Evolutionary conservation across 257 asterid species (phyloP).

Genomic region (Salvia hispanica): DNA sequence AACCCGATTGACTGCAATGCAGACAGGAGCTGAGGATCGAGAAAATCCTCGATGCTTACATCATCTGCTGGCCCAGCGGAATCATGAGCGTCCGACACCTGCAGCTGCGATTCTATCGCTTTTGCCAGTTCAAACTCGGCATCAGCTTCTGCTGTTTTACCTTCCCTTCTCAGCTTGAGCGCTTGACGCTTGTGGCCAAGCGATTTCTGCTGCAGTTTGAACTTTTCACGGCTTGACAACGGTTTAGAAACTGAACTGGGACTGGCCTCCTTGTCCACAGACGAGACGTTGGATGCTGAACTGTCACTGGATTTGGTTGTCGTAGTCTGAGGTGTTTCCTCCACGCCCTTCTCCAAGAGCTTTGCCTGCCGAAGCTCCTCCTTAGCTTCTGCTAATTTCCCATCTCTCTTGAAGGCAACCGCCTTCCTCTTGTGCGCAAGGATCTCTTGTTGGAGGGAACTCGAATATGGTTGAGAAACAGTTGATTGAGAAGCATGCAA

Average conservation of each 20-base stretch:
- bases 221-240: conserved; percentile 70
- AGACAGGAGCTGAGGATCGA: conserved; percentile 86
- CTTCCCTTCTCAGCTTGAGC: conserved; percentile 84
- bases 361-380: conserved; percentile 90
- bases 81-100: conserved; percentile 52
- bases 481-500: conserved; percentile 32
- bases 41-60: conserved; percentile 72
- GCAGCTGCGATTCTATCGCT: conserved; percentile 70
- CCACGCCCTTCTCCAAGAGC: conserved; percentile 65
- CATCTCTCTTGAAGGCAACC: conserved; percentile 79
- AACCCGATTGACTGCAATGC: conserved; percentile 80
- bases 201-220: conserved; percentile 80
- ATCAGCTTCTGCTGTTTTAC: conserved; percentile 79
- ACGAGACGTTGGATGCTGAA: conserved; percentile 42
- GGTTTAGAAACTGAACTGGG: conserved; percentile 63
- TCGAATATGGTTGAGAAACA: conserved; percentile 39
- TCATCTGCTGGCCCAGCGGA: conserved; percentile 46
- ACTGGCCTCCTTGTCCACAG: conserved; percentile 50
- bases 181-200: conserved; percentile 84
- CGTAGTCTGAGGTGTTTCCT: conserved; percentile 38
- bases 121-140: conserved; percentile 75
- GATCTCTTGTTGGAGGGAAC: conserved; percentile 60
- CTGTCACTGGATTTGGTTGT: conserved; percentile 39
- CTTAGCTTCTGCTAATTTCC: conserved; percentile 88
- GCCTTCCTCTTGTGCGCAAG: conserved; percentile 82